Conservation (phyloP, 2,329 filamentous ascomycete genomes). For the Cercospora sojina region DNA sequence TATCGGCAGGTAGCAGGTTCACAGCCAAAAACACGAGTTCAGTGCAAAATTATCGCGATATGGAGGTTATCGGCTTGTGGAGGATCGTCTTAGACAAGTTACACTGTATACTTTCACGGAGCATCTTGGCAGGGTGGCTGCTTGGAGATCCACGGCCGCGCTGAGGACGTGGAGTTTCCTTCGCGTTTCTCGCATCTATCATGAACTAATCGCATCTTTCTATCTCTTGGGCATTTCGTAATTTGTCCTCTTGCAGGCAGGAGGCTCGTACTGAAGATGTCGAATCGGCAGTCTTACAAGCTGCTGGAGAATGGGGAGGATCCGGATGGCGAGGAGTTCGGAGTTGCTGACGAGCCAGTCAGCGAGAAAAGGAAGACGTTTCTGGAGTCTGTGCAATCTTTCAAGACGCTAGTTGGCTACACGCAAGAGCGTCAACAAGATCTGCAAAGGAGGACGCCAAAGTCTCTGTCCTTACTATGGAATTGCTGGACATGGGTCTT, state of each 20-base stretch:
- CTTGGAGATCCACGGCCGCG: background rate
- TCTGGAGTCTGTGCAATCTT: slow-evolving; percentile 15
- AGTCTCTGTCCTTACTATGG: slow-evolving; percentile 11
- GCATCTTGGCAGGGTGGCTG: slow-evolving; percentile 10
- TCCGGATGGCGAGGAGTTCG: slow-evolving; percentile 4
- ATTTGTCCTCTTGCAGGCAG: background rate
- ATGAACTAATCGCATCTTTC: background rate
- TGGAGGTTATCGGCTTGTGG: too few relatives aligned
- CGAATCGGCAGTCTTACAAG: slow-evolving; percentile 23
- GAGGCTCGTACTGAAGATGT: slow-evolving; percentile 16
- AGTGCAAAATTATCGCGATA: too few relatives aligned
- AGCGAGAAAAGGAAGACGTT: slow-evolving; percentile 9
- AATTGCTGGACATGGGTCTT: slow-evolving; percentile 18
- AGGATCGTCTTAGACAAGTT: too few relatives aligned
- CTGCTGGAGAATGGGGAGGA: slow-evolving; percentile 24
- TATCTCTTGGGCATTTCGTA: background rate
- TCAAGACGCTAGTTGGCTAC: slow-evolving; percentile 12
- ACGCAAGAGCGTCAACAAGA: slow-evolving; percentile 6
- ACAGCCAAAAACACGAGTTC: too few relatives aligned
- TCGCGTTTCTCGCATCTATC: background rate
- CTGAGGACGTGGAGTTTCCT: background rate
- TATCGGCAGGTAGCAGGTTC: too few relatives aligned
- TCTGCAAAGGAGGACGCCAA: background rate
- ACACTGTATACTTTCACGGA: too few relatives aligned
- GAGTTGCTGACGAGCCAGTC: slow-evolving; percentile 3